These are phyloP conservation scores for Rhodotorula sp. DNA, from an alignment of 1,284 basidiomycete species.

Conservation along the genomic window DNA sequence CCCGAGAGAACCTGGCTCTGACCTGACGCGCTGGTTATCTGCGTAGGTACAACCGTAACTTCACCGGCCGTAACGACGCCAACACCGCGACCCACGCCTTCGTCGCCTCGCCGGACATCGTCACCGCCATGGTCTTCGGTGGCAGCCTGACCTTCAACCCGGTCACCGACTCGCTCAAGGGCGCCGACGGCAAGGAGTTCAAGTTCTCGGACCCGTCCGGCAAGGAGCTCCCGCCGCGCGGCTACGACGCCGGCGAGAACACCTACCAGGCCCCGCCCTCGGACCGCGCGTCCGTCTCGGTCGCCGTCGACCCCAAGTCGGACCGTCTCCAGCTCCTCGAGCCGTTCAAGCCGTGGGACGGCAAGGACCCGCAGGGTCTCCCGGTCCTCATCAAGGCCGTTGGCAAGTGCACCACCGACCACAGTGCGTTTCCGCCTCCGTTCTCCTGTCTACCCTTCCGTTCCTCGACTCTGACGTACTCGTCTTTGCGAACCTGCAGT, in stretches of 20 bases:
- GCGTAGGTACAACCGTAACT: slow-evolving; percentile 99
- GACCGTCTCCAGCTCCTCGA: slow-evolving; percentile 92
- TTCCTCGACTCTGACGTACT: no score
- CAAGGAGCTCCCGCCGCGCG: slow-evolving; percentile 85
- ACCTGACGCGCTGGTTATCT: no score
- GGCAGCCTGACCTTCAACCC: slow-evolving; percentile 97
- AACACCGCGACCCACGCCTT: slow-evolving; percentile 99
- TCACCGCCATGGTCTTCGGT: slow-evolving; percentile 95
- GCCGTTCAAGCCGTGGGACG: slow-evolving; percentile 91
- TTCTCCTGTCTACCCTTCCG: no score
- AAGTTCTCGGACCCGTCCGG: slow-evolving; percentile 89
- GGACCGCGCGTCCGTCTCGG: slow-evolving; percentile 77
- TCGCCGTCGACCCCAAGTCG: slow-evolving; percentile 81
- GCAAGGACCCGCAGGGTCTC: slow-evolving; percentile 83
- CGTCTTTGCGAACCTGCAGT: slow-evolving; percentile 47
- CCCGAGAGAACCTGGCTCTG: no score
- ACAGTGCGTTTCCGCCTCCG: slow-evolving; percentile 44
- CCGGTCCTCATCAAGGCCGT: slow-evolving; percentile 96
- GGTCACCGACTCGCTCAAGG: slow-evolving; percentile 81
- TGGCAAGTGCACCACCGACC: slow-evolving; percentile 89
- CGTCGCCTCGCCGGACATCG: slow-evolving; percentile 95
- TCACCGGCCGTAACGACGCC: slow-evolving; percentile 98
- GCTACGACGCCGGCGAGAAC: slow-evolving; percentile 94
- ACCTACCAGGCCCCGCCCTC: slow-evolving; percentile 93
- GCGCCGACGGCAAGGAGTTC: slow-evolving; percentile 93